phyloP scores from a whole-genome alignment of 345 rosid genomes.

The Aegle marmelos region DNA sequence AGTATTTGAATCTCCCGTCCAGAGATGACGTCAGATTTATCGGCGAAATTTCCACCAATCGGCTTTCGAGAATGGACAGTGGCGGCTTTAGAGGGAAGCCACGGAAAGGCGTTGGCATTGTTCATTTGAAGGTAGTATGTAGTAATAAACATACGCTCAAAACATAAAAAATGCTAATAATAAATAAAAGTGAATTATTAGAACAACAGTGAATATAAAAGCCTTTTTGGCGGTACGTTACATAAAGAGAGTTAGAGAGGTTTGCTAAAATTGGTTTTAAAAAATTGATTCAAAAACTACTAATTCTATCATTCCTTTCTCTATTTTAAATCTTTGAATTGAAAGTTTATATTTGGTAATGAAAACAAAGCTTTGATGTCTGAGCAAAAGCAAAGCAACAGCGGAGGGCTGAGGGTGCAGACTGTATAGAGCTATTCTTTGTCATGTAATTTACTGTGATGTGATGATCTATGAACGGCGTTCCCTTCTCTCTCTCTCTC shows the following conservation, averaged over 20 bases:
- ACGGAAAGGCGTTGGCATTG: slow-evolving; percentile 72
- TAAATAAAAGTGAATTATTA: neutral
- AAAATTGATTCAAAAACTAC: slow-evolving; percentile 25
- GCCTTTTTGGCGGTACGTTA: slow-evolving; percentile 24
- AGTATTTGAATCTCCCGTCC: slow-evolving; percentile 46
- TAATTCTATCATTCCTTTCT: slow-evolving; percentile 20
- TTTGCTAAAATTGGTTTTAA: slow-evolving; percentile 18
- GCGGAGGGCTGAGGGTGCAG: slow-evolving; percentile 31
- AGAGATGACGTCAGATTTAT: slow-evolving; percentile 67
- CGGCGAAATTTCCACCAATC: slow-evolving; percentile 60
- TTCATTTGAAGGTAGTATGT: slow-evolving; percentile 82
- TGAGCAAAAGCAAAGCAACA: slow-evolving; percentile 25
- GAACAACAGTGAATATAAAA: neutral
- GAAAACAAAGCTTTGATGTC: slow-evolving; percentile 33
- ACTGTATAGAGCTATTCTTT: slow-evolving; percentile 17
- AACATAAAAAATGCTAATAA: no score
- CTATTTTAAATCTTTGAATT: neutral
- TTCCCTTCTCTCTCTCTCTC: neutral
- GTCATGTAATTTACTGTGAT: slow-evolving; percentile 24
- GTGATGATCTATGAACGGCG: neutral
- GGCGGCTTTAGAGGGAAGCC: slow-evolving; percentile 58
- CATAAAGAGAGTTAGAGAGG: neutral
- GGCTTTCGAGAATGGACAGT: slow-evolving; percentile 55
- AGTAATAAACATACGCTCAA: neutral
- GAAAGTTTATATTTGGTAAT: slow-evolving; percentile 3